Conservation (phyloP, 352 stramenopile species). For the Halophytophthora polymorphica region DNA sequence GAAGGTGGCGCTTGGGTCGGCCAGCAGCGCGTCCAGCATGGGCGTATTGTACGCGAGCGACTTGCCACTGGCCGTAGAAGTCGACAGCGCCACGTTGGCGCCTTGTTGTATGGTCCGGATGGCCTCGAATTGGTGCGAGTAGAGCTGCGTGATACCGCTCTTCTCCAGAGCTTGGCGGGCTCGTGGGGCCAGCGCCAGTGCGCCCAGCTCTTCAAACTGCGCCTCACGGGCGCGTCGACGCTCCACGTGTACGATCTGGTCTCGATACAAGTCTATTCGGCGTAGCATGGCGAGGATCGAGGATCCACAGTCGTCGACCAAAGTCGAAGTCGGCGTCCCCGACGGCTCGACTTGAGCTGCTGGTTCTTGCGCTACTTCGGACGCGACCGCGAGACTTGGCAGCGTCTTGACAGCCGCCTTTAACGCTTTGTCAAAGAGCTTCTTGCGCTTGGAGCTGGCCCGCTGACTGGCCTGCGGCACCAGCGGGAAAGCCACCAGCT, state of each 20-base stretch:
- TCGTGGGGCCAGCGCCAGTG: conserved; percentile 33
- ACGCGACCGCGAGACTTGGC: neutral
- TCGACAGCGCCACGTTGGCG: conserved; percentile 94
- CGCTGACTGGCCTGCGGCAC: conserved; percentile 55
- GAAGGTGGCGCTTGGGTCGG: conserved; percentile 59
- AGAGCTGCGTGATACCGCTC: conserved; percentile 76
- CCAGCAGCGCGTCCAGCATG: conserved; percentile 78
- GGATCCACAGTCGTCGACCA: conserved; percentile 21
- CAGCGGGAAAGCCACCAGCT: conserved; percentile 62
- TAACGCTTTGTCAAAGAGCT: conserved; percentile 51
- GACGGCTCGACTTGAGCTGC: conserved; percentile 1
- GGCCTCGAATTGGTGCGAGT: conserved; percentile 87
- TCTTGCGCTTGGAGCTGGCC: conserved; percentile 51
- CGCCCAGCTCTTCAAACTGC: conserved; percentile 30
- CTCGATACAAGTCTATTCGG: conserved; percentile 50
- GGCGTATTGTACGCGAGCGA: conserved; percentile 96
- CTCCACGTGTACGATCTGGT: conserved; percentile 85
- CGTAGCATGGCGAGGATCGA: conserved; percentile 50
- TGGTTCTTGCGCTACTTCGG: neutral
- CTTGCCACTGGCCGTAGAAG: conserved; percentile 96
- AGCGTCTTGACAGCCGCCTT: conserved; percentile 6
- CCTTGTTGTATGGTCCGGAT: conserved; percentile 87
- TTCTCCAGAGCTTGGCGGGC: conserved; percentile 41
- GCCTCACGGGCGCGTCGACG: conserved; percentile 38
- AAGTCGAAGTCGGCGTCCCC: neutral